Percentiles rank a stretch among this genome's conserved stretches.
These are phyloP conservation scores for Didymella lethalis DNA, from an alignment of 2,329 filamentous ascomycete species.

Conservation along the genomic window DNA sequence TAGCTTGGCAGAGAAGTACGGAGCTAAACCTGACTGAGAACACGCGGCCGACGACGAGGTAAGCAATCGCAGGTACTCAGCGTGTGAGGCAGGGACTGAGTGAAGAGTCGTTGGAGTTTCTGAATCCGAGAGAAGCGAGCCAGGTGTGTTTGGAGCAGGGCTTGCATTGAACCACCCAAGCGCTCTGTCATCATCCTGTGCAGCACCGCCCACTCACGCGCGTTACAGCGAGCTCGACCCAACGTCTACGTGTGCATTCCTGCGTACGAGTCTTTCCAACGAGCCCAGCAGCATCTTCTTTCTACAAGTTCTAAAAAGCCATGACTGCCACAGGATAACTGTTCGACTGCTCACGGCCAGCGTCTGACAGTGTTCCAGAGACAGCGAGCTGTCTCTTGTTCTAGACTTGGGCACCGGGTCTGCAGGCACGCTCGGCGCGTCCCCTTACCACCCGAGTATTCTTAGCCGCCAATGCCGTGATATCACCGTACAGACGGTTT, in stretches of 20 bases:
- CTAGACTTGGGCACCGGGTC: constrained; percentile 23
- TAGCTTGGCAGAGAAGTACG: constrained; percentile 28
- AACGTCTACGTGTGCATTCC: constrained; percentile 17
- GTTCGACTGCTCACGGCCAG: background rate
- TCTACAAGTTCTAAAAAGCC: background rate
- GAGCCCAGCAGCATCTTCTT: background rate
- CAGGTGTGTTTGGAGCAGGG: constrained; percentile 7
- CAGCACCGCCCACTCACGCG: constrained; percentile 22
- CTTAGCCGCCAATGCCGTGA: constrained; percentile 21
- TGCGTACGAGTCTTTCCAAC: constrained; percentile 8
- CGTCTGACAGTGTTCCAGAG: constrained; percentile 5
- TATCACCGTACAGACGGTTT: constrained; percentile 9
- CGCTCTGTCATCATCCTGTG: constrained; percentile 24
- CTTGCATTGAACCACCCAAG: constrained; percentile 15
- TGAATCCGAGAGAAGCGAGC: constrained; percentile 12
- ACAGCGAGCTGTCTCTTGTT: constrained; percentile 13
- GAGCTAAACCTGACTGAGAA: constrained; percentile 31
- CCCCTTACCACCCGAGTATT: constrained; percentile 20
- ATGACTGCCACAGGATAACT: background rate
- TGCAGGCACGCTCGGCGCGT: constrained; percentile 23
- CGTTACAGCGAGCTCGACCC: constrained; percentile 12
- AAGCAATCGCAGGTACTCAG: constrained; percentile 9
- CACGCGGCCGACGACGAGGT: constrained; percentile 27
- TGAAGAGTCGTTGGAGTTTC: constrained; percentile 7
- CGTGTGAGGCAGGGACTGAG: constrained; percentile 5